phyloP scores from a whole-genome alignment of 202 grass and related monocot species.

The Schoenoplectus triqueter region DNA sequence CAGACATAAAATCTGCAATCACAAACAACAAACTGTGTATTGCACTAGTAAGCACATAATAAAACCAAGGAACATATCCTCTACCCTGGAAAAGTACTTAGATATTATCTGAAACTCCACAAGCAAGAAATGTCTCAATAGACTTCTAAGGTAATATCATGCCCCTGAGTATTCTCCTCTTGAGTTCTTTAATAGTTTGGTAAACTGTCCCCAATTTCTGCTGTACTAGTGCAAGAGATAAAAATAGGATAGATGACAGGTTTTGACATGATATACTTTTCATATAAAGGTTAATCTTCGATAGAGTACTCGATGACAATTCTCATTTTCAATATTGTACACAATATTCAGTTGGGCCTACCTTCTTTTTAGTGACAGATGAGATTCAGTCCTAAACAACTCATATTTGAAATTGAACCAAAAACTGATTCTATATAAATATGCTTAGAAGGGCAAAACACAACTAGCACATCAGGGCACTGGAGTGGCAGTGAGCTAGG shows the following conservation, averaged over 20 bases:
- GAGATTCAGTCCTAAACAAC: background rate
- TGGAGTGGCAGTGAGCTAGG: background rate
- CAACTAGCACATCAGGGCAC: background rate
- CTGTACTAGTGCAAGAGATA: background rate
- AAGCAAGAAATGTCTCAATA: conserved; percentile 14
- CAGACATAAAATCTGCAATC: conserved; percentile 89
- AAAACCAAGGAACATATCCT: conserved; percentile 22
- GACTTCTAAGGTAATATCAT: background rate
- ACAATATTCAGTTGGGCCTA: background rate
- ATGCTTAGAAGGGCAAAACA: background rate
- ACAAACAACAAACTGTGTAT: conserved; percentile 96
- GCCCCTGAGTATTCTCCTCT: background rate
- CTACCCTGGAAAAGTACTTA: background rate
- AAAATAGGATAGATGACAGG: background rate
- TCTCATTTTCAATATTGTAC: conserved; percentile 17
- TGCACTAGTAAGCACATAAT: conserved; percentile 57
- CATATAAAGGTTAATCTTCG: background rate
- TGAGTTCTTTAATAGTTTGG: background rate
- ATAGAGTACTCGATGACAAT: background rate
- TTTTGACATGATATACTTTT: background rate
- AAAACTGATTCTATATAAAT: background rate
- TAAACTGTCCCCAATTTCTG: background rate
- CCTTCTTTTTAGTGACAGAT: background rate
- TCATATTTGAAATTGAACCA: background rate
- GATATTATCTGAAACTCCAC: background rate